These are phyloP conservation scores for Gnaphalium uliginosum DNA, from an alignment of 129 eudicot species.

Conservation along the genomic window DNA sequence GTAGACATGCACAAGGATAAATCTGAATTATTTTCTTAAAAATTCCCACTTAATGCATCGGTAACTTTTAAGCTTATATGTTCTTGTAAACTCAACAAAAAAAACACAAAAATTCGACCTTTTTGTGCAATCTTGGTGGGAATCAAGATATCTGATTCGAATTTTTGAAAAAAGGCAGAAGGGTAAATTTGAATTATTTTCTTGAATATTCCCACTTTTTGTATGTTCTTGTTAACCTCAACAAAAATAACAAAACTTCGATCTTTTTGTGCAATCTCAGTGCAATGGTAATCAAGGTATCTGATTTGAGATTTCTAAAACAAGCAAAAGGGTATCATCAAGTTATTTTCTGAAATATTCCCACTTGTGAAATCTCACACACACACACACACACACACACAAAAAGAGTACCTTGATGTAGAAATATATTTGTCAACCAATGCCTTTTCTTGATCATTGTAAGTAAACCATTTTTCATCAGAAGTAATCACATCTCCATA, in stretches of 20 bases:
- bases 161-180: conserved; percentile 7
- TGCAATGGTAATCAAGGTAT: conserved; percentile 3
- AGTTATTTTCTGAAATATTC: background rate
- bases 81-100: conserved; percentile 5
- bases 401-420: conserved; percentile 31
- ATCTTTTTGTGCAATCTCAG: conserved; percentile 10
- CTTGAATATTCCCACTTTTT: conserved; percentile 4
- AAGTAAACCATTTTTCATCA: conserved; percentile 47
- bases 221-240: conserved; percentile 17
- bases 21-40: background rate
- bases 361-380: background rate
- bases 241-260: background rate
- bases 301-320: conserved; percentile 6
- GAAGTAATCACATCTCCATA: conserved; percentile 15
- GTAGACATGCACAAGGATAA: background rate
- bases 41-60: background rate
- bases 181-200: conserved; percentile 3
- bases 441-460: conserved; percentile 39
- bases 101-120: background rate
- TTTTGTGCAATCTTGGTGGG: conserved; percentile 17
- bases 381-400: background rate
- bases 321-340: conserved; percentile 17
- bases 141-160: conserved; percentile 13
- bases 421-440: conserved; percentile 41
- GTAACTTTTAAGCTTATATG: conserved; percentile 13